Base-by-base conservation (phyloP, 345 rosid genomes). In the Camelina laxa region DNA sequence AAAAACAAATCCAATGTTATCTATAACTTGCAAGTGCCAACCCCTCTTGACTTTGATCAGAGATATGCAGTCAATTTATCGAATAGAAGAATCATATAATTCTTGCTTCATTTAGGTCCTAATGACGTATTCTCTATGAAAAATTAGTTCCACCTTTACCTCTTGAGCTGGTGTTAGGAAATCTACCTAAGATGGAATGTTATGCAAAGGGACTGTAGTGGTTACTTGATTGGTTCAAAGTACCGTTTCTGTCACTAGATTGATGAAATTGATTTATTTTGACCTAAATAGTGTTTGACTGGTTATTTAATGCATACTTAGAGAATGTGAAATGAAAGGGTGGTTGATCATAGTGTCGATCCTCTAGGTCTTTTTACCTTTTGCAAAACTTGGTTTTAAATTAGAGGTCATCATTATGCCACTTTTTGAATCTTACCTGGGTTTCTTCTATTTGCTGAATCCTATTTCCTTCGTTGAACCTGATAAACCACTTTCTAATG, bases 381-480 rank as follows among this genome's bases (percentile, higher is more conserved):
- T 67, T 67, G 73, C 35, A 59, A 59, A 75, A 59, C 55, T 67
- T 75, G 69, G 20, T 49, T 61, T 21, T 68, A 60, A 41, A n/a
- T 20, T 45, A 55, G 20, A 69, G 45, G 45, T 62, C 70, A 63
- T 48, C 19, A 30, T 6, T 48, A 57, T 70, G 47, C 38, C 65
- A 47, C 57, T 63, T 66, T 49, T 20, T 50, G n/a, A 65, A 38
- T 65, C 35, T 30, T 30, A 56, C 47, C 59, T 38, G 53, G 45
- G 61, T 39, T 65, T 36, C 54, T 24, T 65, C 14, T 33, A 21
- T 50, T 2, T 50, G 30, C 38, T 59, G 69, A 58, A n/a, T 58
- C 11, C 36, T 50, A 17, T 49, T 41, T 73, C 19, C 69, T 62
- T 21, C 15, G 63, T 20, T 38, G 60, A 73, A 56, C 57, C 57